Base-by-base conservation (phyloP, 1,139 yeast species). In the Pneumocystis canis region DNA sequence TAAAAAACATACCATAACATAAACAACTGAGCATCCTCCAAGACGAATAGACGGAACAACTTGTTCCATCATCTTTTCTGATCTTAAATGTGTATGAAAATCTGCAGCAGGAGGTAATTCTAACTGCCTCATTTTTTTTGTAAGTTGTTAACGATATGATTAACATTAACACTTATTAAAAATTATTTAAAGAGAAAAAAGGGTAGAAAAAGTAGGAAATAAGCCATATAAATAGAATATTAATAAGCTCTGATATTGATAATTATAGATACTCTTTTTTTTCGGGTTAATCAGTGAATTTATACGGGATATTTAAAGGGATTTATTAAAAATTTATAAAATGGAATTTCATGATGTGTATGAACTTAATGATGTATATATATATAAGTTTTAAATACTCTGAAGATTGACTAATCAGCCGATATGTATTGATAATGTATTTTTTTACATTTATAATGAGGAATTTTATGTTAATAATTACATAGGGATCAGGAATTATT, bases 81-180 rank as follows among this genome's bases (percentile, higher is more conserved):
- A 96, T 70, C 98, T 86, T 41, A 94, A 81, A 72, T 92, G 99
- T 61, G 92, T 97, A 71, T 92, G 99, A 82, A 89, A 84, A 73
- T 92, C 99, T 30, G 96, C 97, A 9, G 33, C 59, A 14, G 97
- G 88, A 1, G 69, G 67, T 18, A 62, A 56, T 20, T 57, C 61
- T 16, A 62, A 35, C 3, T 30, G 35, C 4, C 20, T 9, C 59
- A 57, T 56, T 53, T 53, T 30, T 30, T 53, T 16, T 37, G 40
- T n/a, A 33, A 4, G 7, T 33, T 33, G 18, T 37, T 37, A 18
- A 37, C 14, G 2, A 14, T 16, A 7, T 32, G 35, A 32, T 5
- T 7, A 7, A 32, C 7, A 32, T 32, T 7, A 32, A 32, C 35
- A 37, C 16, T 18, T 5, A 18, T 14, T 16, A 37, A 37, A 37